Base-by-base conservation (phyloP, 1,284 basidiomycete genomes). In the Ustilago xerochloae region DNA sequence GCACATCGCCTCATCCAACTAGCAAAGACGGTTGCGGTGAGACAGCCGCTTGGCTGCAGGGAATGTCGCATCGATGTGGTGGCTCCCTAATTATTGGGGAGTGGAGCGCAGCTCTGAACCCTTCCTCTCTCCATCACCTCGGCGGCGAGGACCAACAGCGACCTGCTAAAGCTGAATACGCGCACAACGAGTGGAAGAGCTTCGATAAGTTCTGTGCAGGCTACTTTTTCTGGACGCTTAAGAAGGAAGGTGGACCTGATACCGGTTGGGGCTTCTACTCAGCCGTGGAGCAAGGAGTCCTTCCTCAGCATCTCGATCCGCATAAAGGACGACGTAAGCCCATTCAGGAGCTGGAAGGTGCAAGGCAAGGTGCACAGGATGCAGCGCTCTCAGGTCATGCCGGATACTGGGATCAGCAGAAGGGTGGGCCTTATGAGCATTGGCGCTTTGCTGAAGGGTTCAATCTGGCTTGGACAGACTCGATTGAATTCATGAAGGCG, bases 151-250 rank as follows among this genome's bases (percentile, higher is more conserved):
- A 81, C 83, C 26, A 77, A 88, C 77, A 86, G 85, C 16, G 84
- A 88, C 78, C 82, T 86, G 70, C 85, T 86, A 75, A 86, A 88
- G 84, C 80, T 87, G 79, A 84, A 87, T 81, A 84, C 87, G 68
- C 84, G 87, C 55, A 86, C 16, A 90, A 91, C 10, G 90, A 95
- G 84, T 85, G 93, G 56, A 87, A 87, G 46, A 71, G 91, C 33
- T 94, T 88, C 71, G 91, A 93, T 70, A 84, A 85, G 56, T 82
- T 86, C 33, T 91, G 91, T 61, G 89, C 89, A 0, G 93, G 93
- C 3, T 92, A 89, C 88, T 94, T 90, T 86, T 94, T 91, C 85
- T 96, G 93, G 93, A 93, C 92, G 39, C 91, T 90, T 83, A 93
- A 91, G 87, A 93, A 93, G 84, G 88, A 90, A 57, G 85, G 87